Percentiles rank a stretch among this genome's conserved stretches.
Conservation (phyloP, 2,329 filamentous ascomycete species). For the Aspergillus neotritici region DNA sequence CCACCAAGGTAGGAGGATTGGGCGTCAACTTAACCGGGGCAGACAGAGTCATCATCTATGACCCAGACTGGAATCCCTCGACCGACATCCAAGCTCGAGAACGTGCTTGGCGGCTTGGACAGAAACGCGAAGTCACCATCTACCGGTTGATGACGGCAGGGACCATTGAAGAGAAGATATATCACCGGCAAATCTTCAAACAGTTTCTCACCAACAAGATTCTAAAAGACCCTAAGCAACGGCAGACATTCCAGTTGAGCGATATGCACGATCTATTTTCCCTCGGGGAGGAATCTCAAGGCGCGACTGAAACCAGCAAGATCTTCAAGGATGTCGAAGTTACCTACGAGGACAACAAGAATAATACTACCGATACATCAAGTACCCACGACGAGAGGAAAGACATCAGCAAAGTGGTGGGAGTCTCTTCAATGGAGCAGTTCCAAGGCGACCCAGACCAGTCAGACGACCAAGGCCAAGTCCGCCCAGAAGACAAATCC, state of each 20-base stretch:
- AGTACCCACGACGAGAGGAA: slow-evolving; percentile 29
- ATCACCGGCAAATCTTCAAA: slow-evolving; percentile 97
- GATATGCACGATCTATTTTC: slow-evolving; percentile 91
- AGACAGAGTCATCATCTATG: slow-evolving; percentile 94
- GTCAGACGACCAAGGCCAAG: slow-evolving; percentile 15
- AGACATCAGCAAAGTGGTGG: slow-evolving; percentile 50
- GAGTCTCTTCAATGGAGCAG: slow-evolving; percentile 61
- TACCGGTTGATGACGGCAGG: slow-evolving; percentile 97
- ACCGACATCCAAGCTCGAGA: slow-evolving; percentile 94
- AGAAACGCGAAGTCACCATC: slow-evolving; percentile 91
- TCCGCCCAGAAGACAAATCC: slow-evolving; percentile 29
- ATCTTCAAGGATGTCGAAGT: slow-evolving; percentile 87
- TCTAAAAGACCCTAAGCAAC: slow-evolving; percentile 85
- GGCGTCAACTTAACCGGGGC: slow-evolving; percentile 93
- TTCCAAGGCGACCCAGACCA: slow-evolving; percentile 50
- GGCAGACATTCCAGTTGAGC: slow-evolving; percentile 80
- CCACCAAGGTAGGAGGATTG: slow-evolving; percentile 89
- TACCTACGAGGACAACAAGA: slow-evolving; percentile 47
- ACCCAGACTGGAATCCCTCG: slow-evolving; percentile 97
- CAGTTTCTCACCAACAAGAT: slow-evolving; percentile 97
- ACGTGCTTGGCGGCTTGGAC: slow-evolving; percentile 88
- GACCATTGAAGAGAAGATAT: slow-evolving; percentile 98
- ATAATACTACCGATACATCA: slow-evolving; percentile 1
- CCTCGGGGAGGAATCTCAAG: slow-evolving; percentile 61
- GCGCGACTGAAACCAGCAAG: slow-evolving; percentile 73